Evolutionary conservation across 2,329 filamentous ascomycete genomes (phyloP).

Genomic region (Talaromyces sp.): DNA sequence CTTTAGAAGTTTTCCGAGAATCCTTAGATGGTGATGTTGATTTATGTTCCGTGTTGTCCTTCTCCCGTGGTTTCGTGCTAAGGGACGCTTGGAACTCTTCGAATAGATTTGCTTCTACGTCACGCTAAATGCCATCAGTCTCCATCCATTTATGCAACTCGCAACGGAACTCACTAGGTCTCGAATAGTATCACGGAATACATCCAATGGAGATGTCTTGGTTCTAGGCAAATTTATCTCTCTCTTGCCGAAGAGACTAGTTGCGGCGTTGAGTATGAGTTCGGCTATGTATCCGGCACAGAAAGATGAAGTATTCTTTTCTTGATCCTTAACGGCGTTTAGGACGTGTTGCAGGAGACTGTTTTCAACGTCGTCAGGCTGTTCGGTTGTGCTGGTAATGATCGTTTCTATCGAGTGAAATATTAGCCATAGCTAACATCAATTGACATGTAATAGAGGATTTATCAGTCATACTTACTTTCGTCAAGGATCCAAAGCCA

Average conservation of each 20-base stretch:
- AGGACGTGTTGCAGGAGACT: conserved; percentile 1
- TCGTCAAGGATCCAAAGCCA: conserved; percentile 19
- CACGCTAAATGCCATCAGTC: not conserved
- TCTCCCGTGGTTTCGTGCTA: too few relatives aligned
- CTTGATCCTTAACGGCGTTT: not conserved
- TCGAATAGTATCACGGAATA: conserved; percentile 12
- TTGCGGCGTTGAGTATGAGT: conserved; percentile 9
- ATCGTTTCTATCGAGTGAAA: conserved; percentile 8
- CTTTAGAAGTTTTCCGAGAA: not conserved
- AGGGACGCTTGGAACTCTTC: conserved; percentile 1
- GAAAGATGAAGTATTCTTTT: not conserved
- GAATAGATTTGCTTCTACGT: conserved; percentile 4
- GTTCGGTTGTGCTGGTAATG: conserved; percentile 11
- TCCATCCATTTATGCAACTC: not conserved
- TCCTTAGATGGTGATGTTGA: not conserved
- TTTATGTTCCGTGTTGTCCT: not conserved
- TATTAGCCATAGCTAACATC: not conserved
- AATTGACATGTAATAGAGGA: not conserved
- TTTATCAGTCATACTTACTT: conserved; percentile 12
- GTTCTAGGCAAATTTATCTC: not conserved
- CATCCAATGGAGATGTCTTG: conserved; percentile 11
- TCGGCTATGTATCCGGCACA: conserved; percentile 6
- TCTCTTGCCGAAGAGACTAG: conserved; percentile 3
- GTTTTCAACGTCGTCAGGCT: conserved; percentile 6
- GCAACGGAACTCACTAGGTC: conserved; percentile 7